Evolutionary conservation across 495 filamentous ascomycete species (phyloP).

Genomic region (Annulohypoxylon bovei): DNA sequence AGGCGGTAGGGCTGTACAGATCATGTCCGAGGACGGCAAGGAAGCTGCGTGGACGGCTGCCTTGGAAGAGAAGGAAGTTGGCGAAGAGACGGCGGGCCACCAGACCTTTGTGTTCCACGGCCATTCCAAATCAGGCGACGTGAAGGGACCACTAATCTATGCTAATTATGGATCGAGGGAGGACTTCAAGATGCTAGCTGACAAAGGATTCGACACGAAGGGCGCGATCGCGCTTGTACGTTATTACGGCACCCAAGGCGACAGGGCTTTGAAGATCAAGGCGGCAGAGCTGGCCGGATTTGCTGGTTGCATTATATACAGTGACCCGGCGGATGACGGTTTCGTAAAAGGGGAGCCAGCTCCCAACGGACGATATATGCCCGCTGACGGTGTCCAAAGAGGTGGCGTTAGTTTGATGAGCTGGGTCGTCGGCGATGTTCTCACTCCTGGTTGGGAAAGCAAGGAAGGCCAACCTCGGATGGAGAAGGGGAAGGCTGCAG

Average conservation of each 20-base stretch:
- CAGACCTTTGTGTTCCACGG: constrained; percentile 86
- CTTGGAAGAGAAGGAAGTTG: constrained; percentile 77
- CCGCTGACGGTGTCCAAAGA: constrained; percentile 80
- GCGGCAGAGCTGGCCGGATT: constrained; percentile 87
- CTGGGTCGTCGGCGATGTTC: constrained; percentile 85
- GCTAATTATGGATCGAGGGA: constrained; percentile 89
- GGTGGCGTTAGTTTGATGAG: constrained; percentile 85
- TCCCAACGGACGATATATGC: constrained; percentile 80
- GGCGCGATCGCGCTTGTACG: constrained; percentile 87
- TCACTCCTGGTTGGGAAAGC: constrained; percentile 88
- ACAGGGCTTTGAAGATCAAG: constrained; percentile 84
- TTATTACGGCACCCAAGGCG: constrained; percentile 77
- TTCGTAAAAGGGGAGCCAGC: constrained; percentile 73
- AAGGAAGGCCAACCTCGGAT: constrained; percentile 72
- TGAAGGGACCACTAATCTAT: constrained; percentile 92
- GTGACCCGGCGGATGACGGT: constrained; percentile 84
- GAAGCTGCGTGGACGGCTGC: constrained; percentile 80
- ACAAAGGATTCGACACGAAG: constrained; percentile 74
- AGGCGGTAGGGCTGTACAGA: constrained; percentile 80
- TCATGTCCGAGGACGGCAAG: constrained; percentile 71
- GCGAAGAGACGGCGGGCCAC: constrained; percentile 61
- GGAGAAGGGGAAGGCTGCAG: constrained; percentile 73
- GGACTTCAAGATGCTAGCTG: constrained; percentile 78
- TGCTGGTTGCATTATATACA: constrained; percentile 89
- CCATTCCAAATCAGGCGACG: constrained; percentile 86